Conservation (phyloP, 768 basidiomycete species). For the Auriscalpium orientale region DNA sequence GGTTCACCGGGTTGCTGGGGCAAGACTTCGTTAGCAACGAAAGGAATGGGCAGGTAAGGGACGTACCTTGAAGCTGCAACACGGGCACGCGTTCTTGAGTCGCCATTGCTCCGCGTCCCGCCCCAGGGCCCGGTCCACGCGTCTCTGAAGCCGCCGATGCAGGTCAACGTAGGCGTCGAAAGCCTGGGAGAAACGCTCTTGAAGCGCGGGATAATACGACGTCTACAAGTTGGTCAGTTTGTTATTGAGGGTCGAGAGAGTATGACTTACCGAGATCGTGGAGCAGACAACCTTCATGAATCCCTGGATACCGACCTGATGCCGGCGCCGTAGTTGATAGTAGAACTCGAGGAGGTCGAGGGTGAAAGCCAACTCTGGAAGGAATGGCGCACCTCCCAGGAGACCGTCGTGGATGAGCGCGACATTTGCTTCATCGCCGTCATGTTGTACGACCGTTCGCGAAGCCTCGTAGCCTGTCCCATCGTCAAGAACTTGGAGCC, state of each 20-base stretch:
- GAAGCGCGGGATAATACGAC: background rate
- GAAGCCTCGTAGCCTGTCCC: background rate
- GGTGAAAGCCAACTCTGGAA: background rate
- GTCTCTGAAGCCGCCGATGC: background rate
- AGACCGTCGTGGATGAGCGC: background rate
- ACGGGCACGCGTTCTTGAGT: background rate
- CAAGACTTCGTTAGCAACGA: background rate
- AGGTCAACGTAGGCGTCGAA: background rate
- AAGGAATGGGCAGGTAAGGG: too few species aligned
- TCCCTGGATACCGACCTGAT: background rate
- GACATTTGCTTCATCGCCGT: background rate
- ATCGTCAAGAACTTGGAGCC: background rate
- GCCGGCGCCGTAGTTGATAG: background rate
- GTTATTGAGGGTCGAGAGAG: accelerated
- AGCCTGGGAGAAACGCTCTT: background rate
- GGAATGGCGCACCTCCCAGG: background rate
- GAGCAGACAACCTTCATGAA: background rate
- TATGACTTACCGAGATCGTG: background rate
- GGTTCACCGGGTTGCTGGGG: background rate
- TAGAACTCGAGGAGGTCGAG: background rate
- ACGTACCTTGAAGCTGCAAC: background rate
- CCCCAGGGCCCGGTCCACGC: background rate
- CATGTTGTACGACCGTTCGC: background rate
- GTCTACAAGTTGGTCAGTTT: background rate
- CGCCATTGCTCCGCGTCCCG: background rate